phyloP scores from a whole-genome alignment of 1,284 basidiomycete genomes.

The Vanrija sp. region DNA sequence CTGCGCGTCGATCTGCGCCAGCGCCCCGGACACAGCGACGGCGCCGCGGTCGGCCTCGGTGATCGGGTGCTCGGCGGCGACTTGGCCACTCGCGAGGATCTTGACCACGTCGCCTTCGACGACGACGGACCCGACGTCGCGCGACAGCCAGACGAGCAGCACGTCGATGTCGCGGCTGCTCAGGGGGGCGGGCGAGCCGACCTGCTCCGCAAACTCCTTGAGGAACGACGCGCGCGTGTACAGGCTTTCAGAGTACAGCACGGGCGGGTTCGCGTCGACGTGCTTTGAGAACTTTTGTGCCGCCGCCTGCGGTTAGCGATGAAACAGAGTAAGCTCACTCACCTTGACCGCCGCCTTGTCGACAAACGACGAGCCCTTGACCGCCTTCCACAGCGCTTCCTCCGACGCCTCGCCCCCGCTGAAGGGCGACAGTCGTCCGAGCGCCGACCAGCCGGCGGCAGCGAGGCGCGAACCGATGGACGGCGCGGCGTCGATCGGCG shows the following conservation, averaged over 20 bases:
- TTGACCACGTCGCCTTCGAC: constrained; percentile 70
- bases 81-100: constrained; percentile 55
- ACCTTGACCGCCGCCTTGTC: constrained; percentile 53
- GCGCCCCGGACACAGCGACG: constrained; percentile 33
- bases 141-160: constrained; percentile 68
- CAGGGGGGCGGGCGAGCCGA: constrained; percentile 3
- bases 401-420: constrained; percentile 53
- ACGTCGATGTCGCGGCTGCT: constrained; percentile 57
- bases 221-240: constrained; percentile 64
- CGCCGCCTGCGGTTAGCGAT: constrained; percentile 52
- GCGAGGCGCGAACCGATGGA: constrained; percentile 68
- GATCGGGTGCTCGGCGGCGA: constrained; percentile 35
- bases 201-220: constrained; percentile 54
- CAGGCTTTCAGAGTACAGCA: constrained; percentile 60
- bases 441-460: constrained; percentile 79
- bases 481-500: constrained; percentile 65
- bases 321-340: background rate
- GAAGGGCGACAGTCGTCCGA: constrained; percentile 53
- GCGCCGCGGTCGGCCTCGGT: constrained; percentile 46
- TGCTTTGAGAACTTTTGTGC: constrained; percentile 55
- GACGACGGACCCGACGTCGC: constrained; percentile 65
- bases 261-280: constrained; percentile 53
- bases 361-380: constrained; percentile 68
- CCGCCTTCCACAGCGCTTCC: constrained; percentile 60
- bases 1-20: constrained; percentile 46